These are phyloP conservation scores for Amesomyces nigricolor DNA, from an alignment of 2,329 filamentous ascomycete genomes.

Conservation along the genomic window DNA sequence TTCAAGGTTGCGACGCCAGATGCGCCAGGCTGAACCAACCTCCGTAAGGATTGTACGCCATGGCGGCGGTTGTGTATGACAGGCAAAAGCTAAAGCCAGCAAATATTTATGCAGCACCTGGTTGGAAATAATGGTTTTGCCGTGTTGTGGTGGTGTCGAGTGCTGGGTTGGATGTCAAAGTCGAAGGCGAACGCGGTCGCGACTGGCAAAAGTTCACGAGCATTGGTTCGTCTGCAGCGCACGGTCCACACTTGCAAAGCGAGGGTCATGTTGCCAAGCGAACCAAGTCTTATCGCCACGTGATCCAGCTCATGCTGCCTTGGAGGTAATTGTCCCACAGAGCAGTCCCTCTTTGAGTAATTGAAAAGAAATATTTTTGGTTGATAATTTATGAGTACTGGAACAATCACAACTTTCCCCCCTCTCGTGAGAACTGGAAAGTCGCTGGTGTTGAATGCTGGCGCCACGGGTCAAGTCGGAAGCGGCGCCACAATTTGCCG, in stretches of 20 bases:
- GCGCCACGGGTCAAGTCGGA: neutral
- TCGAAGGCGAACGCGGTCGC: constrained; percentile 10
- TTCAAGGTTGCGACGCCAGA: constrained; percentile 1
- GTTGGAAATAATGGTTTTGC: neutral
- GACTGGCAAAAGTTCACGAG: constrained; percentile 17
- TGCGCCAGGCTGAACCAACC: constrained; percentile 33
- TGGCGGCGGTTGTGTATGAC: constrained; percentile 26
- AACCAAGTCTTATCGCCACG: neutral
- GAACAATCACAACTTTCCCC: no score
- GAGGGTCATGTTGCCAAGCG: neutral
- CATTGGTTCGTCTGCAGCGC: neutral
- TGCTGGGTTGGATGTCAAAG: neutral
- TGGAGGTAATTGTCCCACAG: no score
- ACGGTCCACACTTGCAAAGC: constrained; percentile 4
- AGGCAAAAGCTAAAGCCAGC: neutral
- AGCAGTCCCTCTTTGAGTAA: no score
- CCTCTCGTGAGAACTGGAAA: no score
- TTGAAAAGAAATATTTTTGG: no score
- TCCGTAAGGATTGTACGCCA: constrained; percentile 60
- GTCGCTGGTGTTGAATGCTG: no score
- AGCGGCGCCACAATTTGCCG: constrained; percentile 13
- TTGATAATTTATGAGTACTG: no score
- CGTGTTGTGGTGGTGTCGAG: neutral
- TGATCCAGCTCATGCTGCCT: neutral
- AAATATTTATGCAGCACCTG: neutral